Evolutionary conservation across 768 basidiomycete genomes (phyloP), one percentile per base, ranked within the genome.

Genomic region (Rhizopogon roseolus): DNA sequence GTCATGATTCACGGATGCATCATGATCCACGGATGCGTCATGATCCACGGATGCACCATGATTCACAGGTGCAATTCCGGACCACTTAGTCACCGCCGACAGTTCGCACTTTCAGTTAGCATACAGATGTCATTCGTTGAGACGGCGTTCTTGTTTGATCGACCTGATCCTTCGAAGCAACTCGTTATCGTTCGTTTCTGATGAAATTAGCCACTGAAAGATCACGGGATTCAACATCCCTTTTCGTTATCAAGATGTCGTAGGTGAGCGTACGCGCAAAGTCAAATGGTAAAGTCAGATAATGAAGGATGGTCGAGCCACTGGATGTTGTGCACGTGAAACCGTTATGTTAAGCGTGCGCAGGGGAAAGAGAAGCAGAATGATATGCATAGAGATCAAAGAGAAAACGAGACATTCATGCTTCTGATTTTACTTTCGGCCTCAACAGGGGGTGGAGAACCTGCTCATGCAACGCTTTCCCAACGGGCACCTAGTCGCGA

Each of bases 401-500:
- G 38, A n/a, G 6, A 19, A 40, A 28, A 34, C 6, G 13, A 37
- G 27, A 11, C 34, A 34, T 34, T 64, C 56, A 70, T 38, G 61
- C 60, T 45, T 63, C 55, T 34, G 64, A 45, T n/a, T n/a, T n/a
- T n/a, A n/a, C n/a, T n/a, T n/a, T n/a, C n/a, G n/a, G n/a, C n/a
- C n/a, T n/a, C n/a, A 84, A 57, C 22, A 67, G 67, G 22, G 87
- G 86, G 66, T 93, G 90, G 41, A 96, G 72, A 65, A 94, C 75
- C 71, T 90, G 89, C 72, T 98, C 92, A 65, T 97, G 90, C 39
- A 98, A 78, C 50, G 94, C 93, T 73, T 93, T 96, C 43, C 96
- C 96, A 42, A 93, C 94, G 13, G 93, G 83, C 22, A 91, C 89
- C 88, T 89, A 61, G 16, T 59, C 9, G 51, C 7, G 34, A 25